Conservation (phyloP, 2,329 filamentous ascomycete species). For the Fusarium poae region DNA sequence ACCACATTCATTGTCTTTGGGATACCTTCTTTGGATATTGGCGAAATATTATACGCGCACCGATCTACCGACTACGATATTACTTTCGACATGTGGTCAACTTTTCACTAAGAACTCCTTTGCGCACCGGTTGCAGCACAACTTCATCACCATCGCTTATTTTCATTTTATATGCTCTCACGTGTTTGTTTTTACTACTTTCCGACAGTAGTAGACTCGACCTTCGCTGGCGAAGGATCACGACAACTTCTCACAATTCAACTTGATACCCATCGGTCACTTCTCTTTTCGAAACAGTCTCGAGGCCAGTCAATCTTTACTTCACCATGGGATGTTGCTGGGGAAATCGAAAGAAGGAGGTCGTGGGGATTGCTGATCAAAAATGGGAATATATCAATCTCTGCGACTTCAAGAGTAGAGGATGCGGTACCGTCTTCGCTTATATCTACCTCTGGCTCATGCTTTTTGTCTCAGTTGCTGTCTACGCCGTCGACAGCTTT, state of each 20-base stretch:
- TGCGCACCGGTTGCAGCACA: slow-evolving; percentile 43
- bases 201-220: slow-evolving; percentile 55
- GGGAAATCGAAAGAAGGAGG: slow-evolving; percentile 70
- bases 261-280: slow-evolving; percentile 30
- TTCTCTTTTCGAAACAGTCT: slow-evolving; percentile 27
- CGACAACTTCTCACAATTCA: slow-evolving; percentile 43
- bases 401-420: slow-evolving; percentile 85
- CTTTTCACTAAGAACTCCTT: slow-evolving; percentile 26
- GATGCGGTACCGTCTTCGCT: slow-evolving; percentile 81
- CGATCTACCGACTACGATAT: slow-evolving; percentile 14
- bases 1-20: background rate
- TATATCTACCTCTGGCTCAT: slow-evolving; percentile 89
- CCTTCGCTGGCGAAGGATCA: slow-evolving; percentile 65
- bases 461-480: slow-evolving; percentile 80
- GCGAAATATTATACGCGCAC: background rate
- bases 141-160: slow-evolving; percentile 33
- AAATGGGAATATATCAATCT: slow-evolving; percentile 91
- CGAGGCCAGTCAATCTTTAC: slow-evolving; percentile 16
- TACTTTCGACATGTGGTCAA: slow-evolving; percentile 34
- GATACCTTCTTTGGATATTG: slow-evolving; percentile 11
- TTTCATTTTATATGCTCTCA: slow-evolving; percentile 13
- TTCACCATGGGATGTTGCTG: slow-evolving; percentile 75
- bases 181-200: slow-evolving; percentile 26
- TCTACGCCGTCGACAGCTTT: slow-evolving; percentile 92
- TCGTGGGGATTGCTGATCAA: slow-evolving; percentile 81